Conservation (phyloP, 2,329 filamentous ascomycete species). For the Colletotrichum nymphaeae region DNA sequence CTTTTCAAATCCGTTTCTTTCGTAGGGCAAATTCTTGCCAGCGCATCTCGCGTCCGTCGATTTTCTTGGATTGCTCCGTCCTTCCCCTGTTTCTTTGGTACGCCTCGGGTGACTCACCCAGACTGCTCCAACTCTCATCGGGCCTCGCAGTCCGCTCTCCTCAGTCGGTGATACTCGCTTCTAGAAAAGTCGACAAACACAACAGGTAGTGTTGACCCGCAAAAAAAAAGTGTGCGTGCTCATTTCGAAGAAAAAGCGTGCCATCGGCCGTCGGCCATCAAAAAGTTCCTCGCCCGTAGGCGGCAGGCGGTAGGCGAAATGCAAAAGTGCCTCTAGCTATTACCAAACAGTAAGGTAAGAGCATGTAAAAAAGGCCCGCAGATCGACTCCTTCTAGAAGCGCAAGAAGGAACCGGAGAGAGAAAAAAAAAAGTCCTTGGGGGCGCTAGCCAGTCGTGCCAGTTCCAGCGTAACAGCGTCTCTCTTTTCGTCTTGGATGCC, state of each 20-base stretch:
- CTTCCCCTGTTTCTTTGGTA: conserved; percentile 26
- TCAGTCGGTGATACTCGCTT: conserved; percentile 3
- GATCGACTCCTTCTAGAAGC: conserved; percentile 34
- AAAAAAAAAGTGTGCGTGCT: background rate
- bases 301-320: conserved; percentile 19
- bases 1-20: background rate
- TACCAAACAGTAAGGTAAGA: conserved; percentile 38
- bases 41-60: conserved; percentile 24
- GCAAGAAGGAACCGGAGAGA: background rate
- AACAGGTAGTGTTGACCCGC: conserved; percentile 25
- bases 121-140: background rate
- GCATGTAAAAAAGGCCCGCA: conserved; percentile 20
- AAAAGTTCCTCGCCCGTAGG: conserved; percentile 21
- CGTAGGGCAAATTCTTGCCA: conserved; percentile 6
- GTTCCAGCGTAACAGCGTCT: background rate
- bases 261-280: conserved; percentile 8
- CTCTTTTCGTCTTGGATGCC: conserved; percentile 11
- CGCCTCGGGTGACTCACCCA: background rate
- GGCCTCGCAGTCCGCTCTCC: background rate
- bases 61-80: conserved; percentile 29
- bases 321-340: conserved; percentile 31
- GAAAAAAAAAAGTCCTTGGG: background rate
- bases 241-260: conserved; percentile 13
- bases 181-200: conserved; percentile 29
- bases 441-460: background rate